These are phyloP conservation scores for Saraca asoca DNA, from an alignment of 331 rosid genomes.

Conservation along the genomic window DNA sequence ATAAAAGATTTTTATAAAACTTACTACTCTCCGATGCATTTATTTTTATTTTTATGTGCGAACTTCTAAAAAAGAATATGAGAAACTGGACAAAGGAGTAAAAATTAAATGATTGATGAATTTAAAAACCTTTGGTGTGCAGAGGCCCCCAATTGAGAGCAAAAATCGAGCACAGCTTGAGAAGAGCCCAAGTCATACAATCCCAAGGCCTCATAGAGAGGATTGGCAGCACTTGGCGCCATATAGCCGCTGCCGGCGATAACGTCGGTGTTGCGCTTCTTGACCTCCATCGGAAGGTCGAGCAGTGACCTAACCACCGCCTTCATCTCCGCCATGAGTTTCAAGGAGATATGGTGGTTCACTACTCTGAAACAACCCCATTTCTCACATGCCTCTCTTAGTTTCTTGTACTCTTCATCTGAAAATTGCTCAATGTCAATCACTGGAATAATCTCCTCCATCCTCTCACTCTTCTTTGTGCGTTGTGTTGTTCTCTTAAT, in stretches of 20 bases:
- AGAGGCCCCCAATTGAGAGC: conserved; percentile 49
- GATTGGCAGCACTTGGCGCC: conserved; percentile 47
- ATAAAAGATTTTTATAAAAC: too few species aligned
- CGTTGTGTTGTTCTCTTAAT: not conserved
- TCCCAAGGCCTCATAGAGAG: conserved; percentile 59
- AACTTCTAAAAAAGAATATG: too few species aligned
- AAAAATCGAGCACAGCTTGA: conserved; percentile 47
- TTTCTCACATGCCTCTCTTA: conserved; percentile 60
- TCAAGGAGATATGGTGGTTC: conserved; percentile 45
- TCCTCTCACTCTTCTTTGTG: too few species aligned
- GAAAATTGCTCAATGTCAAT: conserved; percentile 44
- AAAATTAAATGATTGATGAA: not conserved
- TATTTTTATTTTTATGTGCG: too few species aligned
- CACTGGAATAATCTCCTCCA: conserved; percentile 37
- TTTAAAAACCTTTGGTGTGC: conserved; percentile 48
- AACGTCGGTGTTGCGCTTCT: conserved; percentile 47
- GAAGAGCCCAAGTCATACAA: conserved; percentile 54
- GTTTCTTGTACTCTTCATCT: conserved; percentile 40
- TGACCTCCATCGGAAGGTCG: conserved; percentile 61
- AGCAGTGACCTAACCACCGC: conserved; percentile 39
- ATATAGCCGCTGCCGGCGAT: conserved; percentile 54
- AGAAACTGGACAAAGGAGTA: not conserved
- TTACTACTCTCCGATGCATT: too few species aligned
- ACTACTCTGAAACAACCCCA: conserved; percentile 68
- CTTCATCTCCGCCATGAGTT: conserved; percentile 60